These are phyloP conservation scores for Quercus tomentella DNA, from an alignment of 331 rosid genomes.

Conservation along the genomic window DNA sequence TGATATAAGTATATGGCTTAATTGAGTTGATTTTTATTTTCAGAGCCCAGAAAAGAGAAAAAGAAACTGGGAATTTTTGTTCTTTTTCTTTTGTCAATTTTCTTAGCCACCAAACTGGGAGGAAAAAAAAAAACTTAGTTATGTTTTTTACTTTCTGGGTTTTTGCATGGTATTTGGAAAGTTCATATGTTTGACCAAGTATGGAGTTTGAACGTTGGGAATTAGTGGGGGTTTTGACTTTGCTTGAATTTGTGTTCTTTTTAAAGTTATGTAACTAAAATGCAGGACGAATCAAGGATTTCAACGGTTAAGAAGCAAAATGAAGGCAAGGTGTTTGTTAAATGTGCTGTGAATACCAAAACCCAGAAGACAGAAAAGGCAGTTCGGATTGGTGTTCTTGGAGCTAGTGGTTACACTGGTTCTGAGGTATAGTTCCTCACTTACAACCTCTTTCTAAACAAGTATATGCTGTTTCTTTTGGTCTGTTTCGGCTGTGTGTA, in stretches of 20 bases:
- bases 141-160: not conserved
- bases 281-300: slow-evolving; percentile 34
- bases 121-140: not conserved
- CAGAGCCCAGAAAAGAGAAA: not conserved
- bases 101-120: not conserved
- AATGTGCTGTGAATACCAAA: slow-evolving; percentile 46
- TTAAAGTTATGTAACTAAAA: not conserved
- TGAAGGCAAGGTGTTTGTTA: slow-evolving; percentile 44
- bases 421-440: slow-evolving; percentile 61
- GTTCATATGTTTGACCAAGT: not conserved
- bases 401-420: slow-evolving; percentile 99
- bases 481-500: not conserved
- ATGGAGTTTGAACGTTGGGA: not conserved
- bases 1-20: not conserved
- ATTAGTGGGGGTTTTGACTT: not conserved
- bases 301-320: slow-evolving; percentile 31
- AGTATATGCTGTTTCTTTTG: not conserved
- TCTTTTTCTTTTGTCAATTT: not conserved
- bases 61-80: not conserved
- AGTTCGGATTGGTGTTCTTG: slow-evolving; percentile 89
- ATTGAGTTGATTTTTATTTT: not conserved
- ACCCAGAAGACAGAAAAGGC: slow-evolving; percentile 40
- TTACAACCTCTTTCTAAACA: not conserved
- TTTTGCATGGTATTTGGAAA: not conserved
- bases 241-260: not conserved